Evolutionary conservation across 2,329 filamentous ascomycete genomes (phyloP).

Genomic region (Cryphonectria carpinicola): DNA sequence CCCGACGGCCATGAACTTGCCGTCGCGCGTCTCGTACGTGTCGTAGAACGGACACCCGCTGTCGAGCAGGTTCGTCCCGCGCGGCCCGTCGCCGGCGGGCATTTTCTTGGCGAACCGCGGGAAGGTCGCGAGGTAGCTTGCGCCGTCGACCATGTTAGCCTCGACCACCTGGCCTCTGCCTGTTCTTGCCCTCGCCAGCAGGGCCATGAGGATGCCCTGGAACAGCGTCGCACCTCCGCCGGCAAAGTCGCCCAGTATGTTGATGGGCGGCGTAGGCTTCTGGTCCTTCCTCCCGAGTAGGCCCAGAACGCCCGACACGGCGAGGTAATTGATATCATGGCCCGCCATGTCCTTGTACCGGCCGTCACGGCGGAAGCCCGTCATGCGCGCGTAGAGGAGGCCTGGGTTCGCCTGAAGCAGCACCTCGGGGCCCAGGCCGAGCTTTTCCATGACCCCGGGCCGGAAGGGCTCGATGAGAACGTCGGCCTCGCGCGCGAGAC

Average conservation of each 20-base stretch:
- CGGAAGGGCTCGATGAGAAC: slow-evolving; percentile 93
- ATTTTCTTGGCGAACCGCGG: slow-evolving; percentile 69
- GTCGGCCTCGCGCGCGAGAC: slow-evolving; percentile 67
- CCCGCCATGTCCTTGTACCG: slow-evolving; percentile 87
- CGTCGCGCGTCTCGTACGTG: slow-evolving; percentile 82
- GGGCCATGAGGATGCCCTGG: slow-evolving; percentile 78
- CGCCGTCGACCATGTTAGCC: slow-evolving; percentile 95
- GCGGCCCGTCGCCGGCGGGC: slow-evolving; percentile 61
- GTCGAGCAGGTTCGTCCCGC: slow-evolving; percentile 81
- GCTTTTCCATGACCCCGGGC: slow-evolving; percentile 84
- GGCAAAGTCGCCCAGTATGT: slow-evolving; percentile 88
- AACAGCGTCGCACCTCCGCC: slow-evolving; percentile 85
- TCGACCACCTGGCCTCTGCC: slow-evolving; percentile 87
- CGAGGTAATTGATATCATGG: slow-evolving; percentile 96
- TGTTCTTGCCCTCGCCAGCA: slow-evolving; percentile 65
- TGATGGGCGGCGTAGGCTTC: slow-evolving; percentile 78
- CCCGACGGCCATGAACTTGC: slow-evolving; percentile 83
- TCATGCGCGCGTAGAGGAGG: slow-evolving; percentile 83
- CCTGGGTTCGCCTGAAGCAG: slow-evolving; percentile 70
- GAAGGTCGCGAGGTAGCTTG: slow-evolving; percentile 77
- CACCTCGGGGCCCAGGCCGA: slow-evolving; percentile 74
- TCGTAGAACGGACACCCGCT: slow-evolving; percentile 87
- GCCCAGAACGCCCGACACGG: slow-evolving; percentile 78
- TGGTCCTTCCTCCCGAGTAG: slow-evolving; percentile 73
- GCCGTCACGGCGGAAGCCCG: slow-evolving; percentile 86